These are phyloP conservation scores for Tubosaeta sp. DNA, from an alignment of 768 basidiomycete genomes.

Conservation along the genomic window DNA sequence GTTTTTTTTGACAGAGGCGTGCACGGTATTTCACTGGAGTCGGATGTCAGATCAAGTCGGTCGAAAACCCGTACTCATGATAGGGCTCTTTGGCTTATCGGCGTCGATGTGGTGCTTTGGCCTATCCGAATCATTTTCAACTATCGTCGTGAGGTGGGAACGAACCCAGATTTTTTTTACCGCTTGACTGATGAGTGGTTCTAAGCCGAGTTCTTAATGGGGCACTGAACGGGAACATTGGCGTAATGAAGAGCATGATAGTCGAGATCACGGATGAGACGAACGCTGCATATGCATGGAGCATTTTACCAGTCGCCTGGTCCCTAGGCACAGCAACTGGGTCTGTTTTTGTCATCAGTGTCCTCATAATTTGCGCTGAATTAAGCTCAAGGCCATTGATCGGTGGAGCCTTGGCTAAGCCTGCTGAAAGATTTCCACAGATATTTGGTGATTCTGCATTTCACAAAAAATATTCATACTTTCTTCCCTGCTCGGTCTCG, in stretches of 20 bases:
- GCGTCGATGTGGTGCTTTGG: slow-evolving; percentile 47
- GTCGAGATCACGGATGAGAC: slow-evolving; percentile 40
- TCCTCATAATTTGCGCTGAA: slow-evolving; percentile 2
- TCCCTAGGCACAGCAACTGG: slow-evolving; percentile 38
- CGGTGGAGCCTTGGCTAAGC: slow-evolving; percentile 61
- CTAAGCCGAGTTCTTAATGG: slow-evolving; percentile 43
- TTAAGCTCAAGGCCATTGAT: slow-evolving; percentile 51
- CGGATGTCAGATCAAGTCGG: slow-evolving; percentile 47
- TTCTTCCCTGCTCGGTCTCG: slow-evolving; percentile 63
- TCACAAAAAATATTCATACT: slow-evolving; percentile 66
- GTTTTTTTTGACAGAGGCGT: slow-evolving; percentile 47
- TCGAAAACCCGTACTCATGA: slow-evolving; percentile 46
- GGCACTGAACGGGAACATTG: slow-evolving; percentile 53
- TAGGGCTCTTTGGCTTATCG: slow-evolving; percentile 41
- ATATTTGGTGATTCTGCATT: slow-evolving; percentile 55
- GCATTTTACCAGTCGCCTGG: slow-evolving; percentile 54
- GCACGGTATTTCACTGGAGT: slow-evolving; percentile 47
- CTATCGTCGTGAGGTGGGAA: slow-evolving; percentile 37
- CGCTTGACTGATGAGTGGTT: background rate
- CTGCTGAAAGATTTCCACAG: slow-evolving; percentile 60
- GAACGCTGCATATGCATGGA: slow-evolving; percentile 41
- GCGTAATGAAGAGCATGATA: slow-evolving; percentile 44
- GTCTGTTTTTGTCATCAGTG: slow-evolving; percentile 25
- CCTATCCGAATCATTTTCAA: slow-evolving; percentile 44
- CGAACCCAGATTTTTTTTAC: background rate